A percentile compares a stretch with the other conserved stretches of the same genome.
These are phyloP conservation scores for Gloeopeniophorella convolvens DNA, from an alignment of 768 basidiomycete species.

Conservation along the genomic window DNA sequence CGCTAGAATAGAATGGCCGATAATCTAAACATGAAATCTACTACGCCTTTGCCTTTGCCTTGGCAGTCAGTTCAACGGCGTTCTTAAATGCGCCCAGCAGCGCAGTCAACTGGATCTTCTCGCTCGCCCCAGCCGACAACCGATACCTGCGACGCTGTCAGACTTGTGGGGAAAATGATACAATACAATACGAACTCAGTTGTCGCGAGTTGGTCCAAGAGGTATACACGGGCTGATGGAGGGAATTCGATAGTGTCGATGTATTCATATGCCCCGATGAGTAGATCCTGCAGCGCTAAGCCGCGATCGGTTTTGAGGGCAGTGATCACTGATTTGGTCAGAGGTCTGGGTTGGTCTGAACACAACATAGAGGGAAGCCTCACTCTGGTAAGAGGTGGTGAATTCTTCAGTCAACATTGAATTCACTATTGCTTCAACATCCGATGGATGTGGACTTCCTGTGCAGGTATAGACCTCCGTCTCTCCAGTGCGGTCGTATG, in stretches of 20 bases:
- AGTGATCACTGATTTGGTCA: constrained; percentile 88
- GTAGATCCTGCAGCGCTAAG: constrained; percentile 89
- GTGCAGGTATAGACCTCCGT: constrained; percentile 95
- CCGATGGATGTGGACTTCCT: constrained; percentile 90
- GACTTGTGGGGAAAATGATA: neutral
- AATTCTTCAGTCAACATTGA: constrained; percentile 97
- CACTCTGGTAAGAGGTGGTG: constrained; percentile 81
- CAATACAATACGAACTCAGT: constrained; percentile 68
- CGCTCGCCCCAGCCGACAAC: constrained; percentile 84
- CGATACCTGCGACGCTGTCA: constrained; percentile 57
- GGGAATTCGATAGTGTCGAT: constrained; percentile 82
- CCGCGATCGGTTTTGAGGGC: constrained; percentile 87
- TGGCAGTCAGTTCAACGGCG: constrained; percentile 70
- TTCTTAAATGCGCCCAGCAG: constrained; percentile 91
- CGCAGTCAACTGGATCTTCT: constrained; percentile 91
- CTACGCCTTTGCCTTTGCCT: constrained; percentile 23
- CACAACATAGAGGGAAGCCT: constrained; percentile 24
- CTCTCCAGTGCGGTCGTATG: constrained; percentile 85
- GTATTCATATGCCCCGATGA: constrained; percentile 88
- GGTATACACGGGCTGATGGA: constrained; percentile 78
- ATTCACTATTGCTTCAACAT: constrained; percentile 89
- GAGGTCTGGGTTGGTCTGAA: too few species aligned
- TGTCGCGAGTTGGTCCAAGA: constrained; percentile 91
- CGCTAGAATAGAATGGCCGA: neutral
- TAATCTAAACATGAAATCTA: constrained; percentile 3